Percentiles rank a stretch among this genome's conserved stretches.
phyloP scores from a whole-genome alignment of 306 rosid genomes.

The Cicer judaicum region DNA sequence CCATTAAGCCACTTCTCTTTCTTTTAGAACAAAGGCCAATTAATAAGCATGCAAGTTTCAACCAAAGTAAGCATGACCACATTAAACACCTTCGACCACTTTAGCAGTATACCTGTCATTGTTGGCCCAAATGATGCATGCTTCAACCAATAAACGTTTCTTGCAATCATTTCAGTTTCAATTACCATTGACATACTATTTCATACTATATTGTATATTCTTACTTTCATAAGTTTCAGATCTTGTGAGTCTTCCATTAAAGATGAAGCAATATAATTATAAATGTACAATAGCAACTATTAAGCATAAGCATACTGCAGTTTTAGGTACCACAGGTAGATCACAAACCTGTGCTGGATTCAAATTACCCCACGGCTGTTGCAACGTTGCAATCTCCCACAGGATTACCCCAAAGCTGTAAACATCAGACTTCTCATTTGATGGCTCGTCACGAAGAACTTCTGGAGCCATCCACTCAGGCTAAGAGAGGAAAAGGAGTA shows the following conservation, averaged over 20 bases:
- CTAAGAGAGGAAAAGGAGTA: constrained; percentile 49
- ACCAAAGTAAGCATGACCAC: constrained; percentile 6
- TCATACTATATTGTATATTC: constrained; percentile 19
- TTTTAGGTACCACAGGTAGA: constrained; percentile 19
- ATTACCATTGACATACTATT: constrained; percentile 29
- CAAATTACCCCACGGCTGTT: constrained; percentile 92
- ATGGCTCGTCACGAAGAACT: constrained; percentile 97
- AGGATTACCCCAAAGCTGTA: constrained; percentile 96
- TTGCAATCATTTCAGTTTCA: constrained; percentile 31
- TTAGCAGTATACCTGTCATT: constrained; percentile 12
- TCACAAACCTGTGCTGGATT: constrained; percentile 92
- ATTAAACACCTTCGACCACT: constrained; percentile 30
- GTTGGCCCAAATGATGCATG: constrained; percentile 18
- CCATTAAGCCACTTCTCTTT: neutral
- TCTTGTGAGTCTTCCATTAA: constrained; percentile 14
- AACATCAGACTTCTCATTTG: constrained; percentile 95
- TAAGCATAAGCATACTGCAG: constrained; percentile 33
- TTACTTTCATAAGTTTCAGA: constrained; percentile 25
- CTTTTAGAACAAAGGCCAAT: neutral
- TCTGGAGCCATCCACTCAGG: constrained; percentile 99
- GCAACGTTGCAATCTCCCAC: constrained; percentile 94
- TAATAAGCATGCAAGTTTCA: constrained; percentile 12
- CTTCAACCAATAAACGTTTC: constrained; percentile 37
- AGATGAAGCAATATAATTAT: constrained; percentile 30
- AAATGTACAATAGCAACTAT: constrained; percentile 24